Evolutionary conservation across 2,329 filamentous ascomycete species (phyloP).

Genomic region (Exserohilum turcica): DNA sequence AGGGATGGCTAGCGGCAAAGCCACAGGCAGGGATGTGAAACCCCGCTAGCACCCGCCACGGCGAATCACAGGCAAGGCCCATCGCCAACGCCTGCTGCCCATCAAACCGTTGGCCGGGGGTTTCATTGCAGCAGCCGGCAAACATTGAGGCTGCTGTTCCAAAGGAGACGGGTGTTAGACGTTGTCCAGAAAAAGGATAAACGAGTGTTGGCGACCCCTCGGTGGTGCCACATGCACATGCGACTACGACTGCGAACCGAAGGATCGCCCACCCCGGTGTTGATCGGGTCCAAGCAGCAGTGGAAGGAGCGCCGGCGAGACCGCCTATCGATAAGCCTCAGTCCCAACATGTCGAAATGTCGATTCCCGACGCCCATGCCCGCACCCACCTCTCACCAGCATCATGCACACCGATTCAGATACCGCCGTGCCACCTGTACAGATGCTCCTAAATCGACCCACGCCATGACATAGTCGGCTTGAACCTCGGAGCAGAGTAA

Average conservation of each 20-base stretch:
- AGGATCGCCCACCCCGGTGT: slow-evolving; percentile 14
- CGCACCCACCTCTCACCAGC: not conserved
- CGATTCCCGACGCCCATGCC: not conserved
- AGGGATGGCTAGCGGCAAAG: slow-evolving; percentile 28
- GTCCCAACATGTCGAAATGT: not conserved
- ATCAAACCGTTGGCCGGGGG: slow-evolving; percentile 7
- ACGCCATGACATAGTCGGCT: slow-evolving; percentile 1
- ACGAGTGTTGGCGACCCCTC: not conserved
- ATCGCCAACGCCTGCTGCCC: slow-evolving; percentile 13
- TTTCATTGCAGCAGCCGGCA: slow-evolving; percentile 7
- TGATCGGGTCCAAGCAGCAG: slow-evolving; percentile 33
- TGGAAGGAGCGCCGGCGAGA: slow-evolving; percentile 1
- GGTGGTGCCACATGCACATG: not conserved
- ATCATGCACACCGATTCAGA: not conserved
- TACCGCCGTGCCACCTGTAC: not conserved
- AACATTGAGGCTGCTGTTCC: not conserved
- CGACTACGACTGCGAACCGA: slow-evolving; percentile 3
- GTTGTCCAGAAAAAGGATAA: not conserved
- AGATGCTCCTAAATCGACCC: not conserved
- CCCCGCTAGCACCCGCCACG: slow-evolving; percentile 20
- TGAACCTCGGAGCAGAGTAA: not conserved
- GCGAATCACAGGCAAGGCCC: slow-evolving; percentile 27
- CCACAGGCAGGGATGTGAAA: slow-evolving; percentile 28
- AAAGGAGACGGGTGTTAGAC: not conserved
- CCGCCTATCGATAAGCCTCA: slow-evolving; percentile 25